phyloP scores from a whole-genome alignment of 768 basidiomycete genomes.

The Hemileccinum rubropunctum region DNA sequence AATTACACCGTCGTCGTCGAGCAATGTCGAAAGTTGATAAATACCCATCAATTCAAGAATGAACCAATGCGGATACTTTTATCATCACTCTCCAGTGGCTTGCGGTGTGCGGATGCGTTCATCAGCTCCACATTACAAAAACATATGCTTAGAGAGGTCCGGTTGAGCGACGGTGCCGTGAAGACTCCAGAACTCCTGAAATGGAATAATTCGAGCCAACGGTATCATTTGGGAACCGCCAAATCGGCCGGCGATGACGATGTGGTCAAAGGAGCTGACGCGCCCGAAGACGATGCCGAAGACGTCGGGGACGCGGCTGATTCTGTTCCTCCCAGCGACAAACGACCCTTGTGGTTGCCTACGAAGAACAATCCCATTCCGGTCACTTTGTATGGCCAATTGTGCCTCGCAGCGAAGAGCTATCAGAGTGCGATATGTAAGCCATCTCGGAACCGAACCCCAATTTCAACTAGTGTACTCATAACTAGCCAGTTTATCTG shows the following conservation, averaged over 20 bases:
- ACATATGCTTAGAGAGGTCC: conserved; percentile 77
- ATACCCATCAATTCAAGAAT: conserved; percentile 79
- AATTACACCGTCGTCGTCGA: conserved; percentile 62
- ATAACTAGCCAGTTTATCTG: no score
- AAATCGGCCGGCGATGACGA: conserved; percentile 18
- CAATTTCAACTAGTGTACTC: no score
- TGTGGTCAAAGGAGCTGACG: conserved; percentile 2
- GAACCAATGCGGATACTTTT: conserved; percentile 79
- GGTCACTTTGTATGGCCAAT: conserved; percentile 76
- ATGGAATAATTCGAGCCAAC: conserved; percentile 59
- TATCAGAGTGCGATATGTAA: conserved; percentile 60
- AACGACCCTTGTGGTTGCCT: conserved; percentile 43
- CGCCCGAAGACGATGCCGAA: conserved; percentile 20
- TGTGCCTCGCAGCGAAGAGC: conserved; percentile 22
- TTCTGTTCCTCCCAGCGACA: conserved; percentile 16
- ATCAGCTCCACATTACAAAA: conserved; percentile 80
- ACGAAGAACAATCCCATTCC: conserved; percentile 70
- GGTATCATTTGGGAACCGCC: conserved; percentile 45
- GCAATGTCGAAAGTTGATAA: conserved; percentile 74
- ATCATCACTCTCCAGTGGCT: conserved; percentile 68
- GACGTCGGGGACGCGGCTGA: conserved; percentile 22
- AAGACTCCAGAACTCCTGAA: conserved; percentile 57
- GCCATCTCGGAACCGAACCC: background rate
- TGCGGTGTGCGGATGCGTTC: conserved; percentile 70
- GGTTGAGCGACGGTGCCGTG: conserved; percentile 62